Percentiles rank a stretch among this genome's conserved stretches.
Evolutionary conservation across 345 rosid genomes (phyloP).

Genomic region (Eutrema heterophyllum): DNA sequence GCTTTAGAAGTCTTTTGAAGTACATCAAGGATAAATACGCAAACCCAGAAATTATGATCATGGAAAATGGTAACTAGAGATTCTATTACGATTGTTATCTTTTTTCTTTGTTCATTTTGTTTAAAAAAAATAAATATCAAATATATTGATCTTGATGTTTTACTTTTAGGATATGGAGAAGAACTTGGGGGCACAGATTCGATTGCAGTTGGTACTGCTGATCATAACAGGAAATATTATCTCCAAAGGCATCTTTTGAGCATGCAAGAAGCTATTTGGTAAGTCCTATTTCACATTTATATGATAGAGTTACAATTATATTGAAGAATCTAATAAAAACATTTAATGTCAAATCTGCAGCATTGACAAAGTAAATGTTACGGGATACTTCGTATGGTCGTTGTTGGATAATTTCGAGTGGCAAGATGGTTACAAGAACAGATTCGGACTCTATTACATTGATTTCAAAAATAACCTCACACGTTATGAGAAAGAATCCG

Average conservation of each 20-base stretch:
- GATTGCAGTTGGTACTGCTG: neutral
- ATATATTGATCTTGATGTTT: neutral
- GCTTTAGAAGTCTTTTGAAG: neutral
- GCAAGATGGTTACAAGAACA: too few relatives aligned
- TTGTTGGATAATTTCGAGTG: too few relatives aligned
- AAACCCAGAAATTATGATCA: neutral
- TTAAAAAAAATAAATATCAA: neutral
- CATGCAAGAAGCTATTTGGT: constrained; percentile 2
- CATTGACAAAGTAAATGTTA: neutral
- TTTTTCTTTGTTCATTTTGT: neutral
- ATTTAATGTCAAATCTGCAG: neutral
- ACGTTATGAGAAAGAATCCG: constrained; percentile 35
- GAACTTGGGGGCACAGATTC: neutral
- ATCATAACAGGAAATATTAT: neutral
- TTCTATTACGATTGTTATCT: neutral
- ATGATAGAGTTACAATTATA: neutral
- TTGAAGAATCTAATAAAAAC: neutral
- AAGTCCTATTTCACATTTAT: neutral
- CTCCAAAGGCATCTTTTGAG: neutral
- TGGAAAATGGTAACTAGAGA: constrained; percentile 8
- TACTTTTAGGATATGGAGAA: neutral
- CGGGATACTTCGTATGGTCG: too few relatives aligned
- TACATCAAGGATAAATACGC: neutral
- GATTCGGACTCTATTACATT: too few relatives aligned
- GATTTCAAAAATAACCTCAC: too few relatives aligned